Percentiles rank a stretch among this genome's conserved stretches.
phyloP scores from a whole-genome alignment of 2,329 filamentous ascomycete genomes.

The Sphaceloma murrayae region DNA sequence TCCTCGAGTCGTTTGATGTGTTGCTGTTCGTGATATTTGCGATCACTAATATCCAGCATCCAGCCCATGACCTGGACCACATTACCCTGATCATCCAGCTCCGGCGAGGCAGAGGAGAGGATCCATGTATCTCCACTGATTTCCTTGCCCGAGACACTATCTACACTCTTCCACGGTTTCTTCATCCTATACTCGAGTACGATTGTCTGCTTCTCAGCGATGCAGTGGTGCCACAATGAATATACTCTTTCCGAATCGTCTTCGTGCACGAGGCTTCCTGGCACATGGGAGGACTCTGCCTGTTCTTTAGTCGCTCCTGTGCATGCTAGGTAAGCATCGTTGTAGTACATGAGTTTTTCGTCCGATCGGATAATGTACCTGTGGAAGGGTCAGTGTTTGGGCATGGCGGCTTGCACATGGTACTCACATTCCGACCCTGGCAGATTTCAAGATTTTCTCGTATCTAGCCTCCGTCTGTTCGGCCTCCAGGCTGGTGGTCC shows the following conservation, averaged over 20 bases:
- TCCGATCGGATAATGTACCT: slow-evolving; percentile 9
- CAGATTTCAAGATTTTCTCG: slow-evolving; percentile 31
- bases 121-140: slow-evolving; percentile 26
- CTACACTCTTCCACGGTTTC: slow-evolving; percentile 28
- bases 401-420: neutral
- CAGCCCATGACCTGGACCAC: slow-evolving; percentile 27
- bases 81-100: slow-evolving; percentile 26
- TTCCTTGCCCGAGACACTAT: slow-evolving; percentile 23
- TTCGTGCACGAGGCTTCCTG: slow-evolving; percentile 11
- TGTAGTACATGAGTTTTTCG: slow-evolving; percentile 13
- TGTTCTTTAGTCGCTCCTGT: slow-evolving; percentile 14
- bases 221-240: slow-evolving; percentile 26
- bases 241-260: slow-evolving; percentile 30
- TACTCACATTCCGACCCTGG: slow-evolving; percentile 35
- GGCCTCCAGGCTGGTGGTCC: slow-evolving; percentile 25
- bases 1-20: slow-evolving; percentile 28
- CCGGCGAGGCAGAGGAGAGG: slow-evolving; percentile 27
- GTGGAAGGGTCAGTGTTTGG: neutral
- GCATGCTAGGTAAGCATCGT: slow-evolving; percentile 14
- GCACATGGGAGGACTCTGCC: slow-evolving; percentile 12
- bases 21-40: slow-evolving; percentile 27
- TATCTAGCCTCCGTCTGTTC: slow-evolving; percentile 33
- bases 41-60: slow-evolving; percentile 29
- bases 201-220: slow-evolving; percentile 28
- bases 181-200: slow-evolving; percentile 32